These are phyloP conservation scores for Candida namnaoensis DNA, from an alignment of 805 yeast species.

Conservation along the genomic window DNA sequence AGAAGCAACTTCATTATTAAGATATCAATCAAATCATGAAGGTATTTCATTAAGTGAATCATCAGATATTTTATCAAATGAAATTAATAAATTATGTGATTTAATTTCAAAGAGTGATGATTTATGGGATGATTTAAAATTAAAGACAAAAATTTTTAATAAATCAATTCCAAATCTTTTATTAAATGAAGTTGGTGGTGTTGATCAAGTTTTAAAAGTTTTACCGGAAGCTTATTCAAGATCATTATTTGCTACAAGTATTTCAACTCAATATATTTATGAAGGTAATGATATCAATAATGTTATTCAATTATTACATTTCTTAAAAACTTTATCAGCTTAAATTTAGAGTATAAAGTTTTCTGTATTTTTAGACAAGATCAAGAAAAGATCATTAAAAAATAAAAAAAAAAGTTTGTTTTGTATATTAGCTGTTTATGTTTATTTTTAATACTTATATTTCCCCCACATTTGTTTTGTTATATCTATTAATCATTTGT, in stretches of 20 bases:
- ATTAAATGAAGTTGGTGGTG: slow-evolving; percentile 61
- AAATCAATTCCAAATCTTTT: slow-evolving; percentile 76
- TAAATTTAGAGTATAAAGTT: too few species aligned
- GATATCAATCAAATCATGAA: slow-evolving; percentile 53
- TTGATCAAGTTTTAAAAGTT: slow-evolving; percentile 57
- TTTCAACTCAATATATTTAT: slow-evolving; percentile 18
- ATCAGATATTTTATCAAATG: slow-evolving; percentile 75
- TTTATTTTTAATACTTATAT: too few species aligned
- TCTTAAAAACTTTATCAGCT: slow-evolving; percentile 8
- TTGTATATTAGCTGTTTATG: too few species aligned
- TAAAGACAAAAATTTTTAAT: slow-evolving; percentile 68
- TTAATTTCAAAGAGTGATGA: slow-evolving; percentile 78
- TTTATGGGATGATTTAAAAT: slow-evolving; percentile 71
- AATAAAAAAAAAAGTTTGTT: too few species aligned
- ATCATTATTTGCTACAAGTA: slow-evolving; percentile 42
- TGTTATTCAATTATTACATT: slow-evolving; percentile 19
- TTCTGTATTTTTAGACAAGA: too few species aligned
- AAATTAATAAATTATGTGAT: slow-evolving; percentile 80
- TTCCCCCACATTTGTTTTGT: too few species aligned
- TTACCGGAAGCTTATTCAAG: slow-evolving; percentile 85
- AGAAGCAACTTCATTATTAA: slow-evolving; percentile 87
- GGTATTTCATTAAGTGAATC: slow-evolving; percentile 52
- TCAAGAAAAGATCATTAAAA: too few species aligned
- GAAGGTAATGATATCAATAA: slow-evolving; percentile 18
- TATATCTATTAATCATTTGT: too few species aligned